phyloP scores from a whole-genome alignment of 2,329 filamentous ascomycete species.

The Lachnellula suecica region DNA sequence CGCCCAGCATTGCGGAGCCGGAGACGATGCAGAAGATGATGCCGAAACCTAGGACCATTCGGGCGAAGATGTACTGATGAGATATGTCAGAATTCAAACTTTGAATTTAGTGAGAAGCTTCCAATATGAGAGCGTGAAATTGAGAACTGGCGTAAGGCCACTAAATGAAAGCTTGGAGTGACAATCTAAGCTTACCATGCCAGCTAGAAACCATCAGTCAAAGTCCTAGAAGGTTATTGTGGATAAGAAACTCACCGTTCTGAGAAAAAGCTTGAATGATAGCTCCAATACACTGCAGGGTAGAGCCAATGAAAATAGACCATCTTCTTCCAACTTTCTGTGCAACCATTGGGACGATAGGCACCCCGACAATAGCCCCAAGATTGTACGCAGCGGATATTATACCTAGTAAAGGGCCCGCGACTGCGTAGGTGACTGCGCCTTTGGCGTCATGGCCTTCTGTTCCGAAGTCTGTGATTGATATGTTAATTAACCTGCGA shows the following conservation, averaged over 20 bases:
- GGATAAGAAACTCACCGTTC: slow-evolving; percentile 4
- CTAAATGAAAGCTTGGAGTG: too few species aligned
- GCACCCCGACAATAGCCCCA: slow-evolving; percentile 52
- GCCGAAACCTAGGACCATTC: slow-evolving; percentile 51
- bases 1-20: slow-evolving; percentile 51
- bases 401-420: slow-evolving; percentile 40
- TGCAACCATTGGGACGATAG: slow-evolving; percentile 50
- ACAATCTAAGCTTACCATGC: too few species aligned
- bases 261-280: slow-evolving; percentile 48
- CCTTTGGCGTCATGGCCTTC: background rate
- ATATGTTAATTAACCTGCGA: too few species aligned
- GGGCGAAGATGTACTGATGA: slow-evolving; percentile 51
- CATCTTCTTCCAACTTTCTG: slow-evolving; percentile 49
- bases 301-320: slow-evolving; percentile 55
- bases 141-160: too few species aligned
- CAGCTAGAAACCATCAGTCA: too few species aligned
- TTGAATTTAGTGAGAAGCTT: too few species aligned
- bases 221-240: too few species aligned
- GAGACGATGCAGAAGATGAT: slow-evolving; percentile 51
- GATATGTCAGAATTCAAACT: too few species aligned
- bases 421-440: slow-evolving; percentile 28
- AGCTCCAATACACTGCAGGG: slow-evolving; percentile 52
- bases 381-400: slow-evolving; percentile 54
- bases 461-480: background rate
- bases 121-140: too few species aligned